A percentile compares a stretch with the other conserved stretches of the same genome.
Conservation (phyloP, 2,329 filamentous ascomycete species). For the Aureobasidium sp. region DNA sequence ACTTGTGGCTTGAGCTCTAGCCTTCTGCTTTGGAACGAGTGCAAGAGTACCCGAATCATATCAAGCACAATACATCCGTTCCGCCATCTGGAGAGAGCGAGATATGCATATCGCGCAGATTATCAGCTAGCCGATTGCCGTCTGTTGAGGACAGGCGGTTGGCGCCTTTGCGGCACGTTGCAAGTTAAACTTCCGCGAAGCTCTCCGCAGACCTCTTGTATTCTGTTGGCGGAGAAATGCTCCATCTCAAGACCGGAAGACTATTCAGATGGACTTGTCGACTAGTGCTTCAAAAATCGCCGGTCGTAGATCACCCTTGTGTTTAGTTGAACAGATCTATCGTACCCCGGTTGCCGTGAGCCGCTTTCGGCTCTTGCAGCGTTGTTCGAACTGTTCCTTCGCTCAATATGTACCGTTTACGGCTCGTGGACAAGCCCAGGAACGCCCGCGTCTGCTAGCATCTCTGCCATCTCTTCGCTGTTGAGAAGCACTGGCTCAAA, state of each 20-base stretch:
- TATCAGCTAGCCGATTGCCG: not conserved
- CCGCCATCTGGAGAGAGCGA: not conserved
- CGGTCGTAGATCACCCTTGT: not conserved
- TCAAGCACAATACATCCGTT: not conserved
- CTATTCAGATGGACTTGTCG: not conserved
- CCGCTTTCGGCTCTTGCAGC: not conserved
- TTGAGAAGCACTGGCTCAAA: not conserved
- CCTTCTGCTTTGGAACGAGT: not conserved
- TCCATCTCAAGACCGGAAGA: not conserved
- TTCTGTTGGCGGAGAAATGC: not conserved
- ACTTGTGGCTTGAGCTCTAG: not conserved
- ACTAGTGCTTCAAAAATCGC: not conserved
- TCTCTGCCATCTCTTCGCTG: not conserved
- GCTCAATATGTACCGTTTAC: not conserved
- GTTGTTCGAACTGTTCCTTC: not conserved
- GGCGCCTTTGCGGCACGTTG: not conserved
- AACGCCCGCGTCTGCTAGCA: not conserved
- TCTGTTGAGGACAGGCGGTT: not conserved
- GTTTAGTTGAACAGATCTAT: not conserved
- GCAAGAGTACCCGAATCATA: not conserved
- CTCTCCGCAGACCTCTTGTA: not conserved
- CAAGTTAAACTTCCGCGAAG: not conserved
- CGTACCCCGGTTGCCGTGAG: not conserved
- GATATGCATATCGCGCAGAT: not conserved
- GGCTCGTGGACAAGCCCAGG: conserved; percentile 1